Evolutionary conservation across 352 stramenopile genomes (phyloP), one percentile per base, ranked within the genome.

Genomic region (Phytophthora nicotianae): DNA sequence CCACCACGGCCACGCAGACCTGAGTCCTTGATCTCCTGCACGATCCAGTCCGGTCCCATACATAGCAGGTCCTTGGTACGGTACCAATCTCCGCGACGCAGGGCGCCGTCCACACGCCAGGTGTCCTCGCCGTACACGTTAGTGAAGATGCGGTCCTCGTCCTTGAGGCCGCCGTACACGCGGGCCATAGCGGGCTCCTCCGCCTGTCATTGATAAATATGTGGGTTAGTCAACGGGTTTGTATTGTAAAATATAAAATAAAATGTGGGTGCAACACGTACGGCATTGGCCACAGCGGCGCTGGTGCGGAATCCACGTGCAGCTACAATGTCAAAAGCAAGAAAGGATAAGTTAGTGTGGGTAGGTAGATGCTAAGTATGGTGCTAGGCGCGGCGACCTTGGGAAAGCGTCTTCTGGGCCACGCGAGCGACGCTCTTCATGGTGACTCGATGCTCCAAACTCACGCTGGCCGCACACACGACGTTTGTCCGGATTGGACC

Each of bases 141-240:
- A 49, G 96, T 99, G 80, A 99, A 99, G 74, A 99, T 99, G 42
- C 98, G 91, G 77, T 99, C 98, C 74, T 99, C 93, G 83, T 99
- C 97, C 60, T 97, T 93, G 19, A 99, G 85, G 32, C 96, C 96
- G 63, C 95, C 96, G 74, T 98, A 98, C 40, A 95, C 86, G 46
- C 86, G 82, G 21, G 78, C 81, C 81, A 94, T 91, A 17, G 66
- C 75, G 10, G 77, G 68, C 52, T 82, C 67, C 52, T 88, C 79
- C 2, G 63, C 67, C 48, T 85, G 37, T 11, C 23, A 61, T n/a
- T 17, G 13, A n/a, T 38, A 5, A 38, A 38, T 38, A 38, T n/a
- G 29, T 35, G 13, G 32, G 32, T 38, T 38, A 38, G 32, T 21
- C 19, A 9, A 23, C 7, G 5, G 24, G 38, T 29, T 11, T 37